phyloP scores from a whole-genome alignment of 495 filamentous ascomycete genomes.

The Penicillium roqueforti region DNA sequence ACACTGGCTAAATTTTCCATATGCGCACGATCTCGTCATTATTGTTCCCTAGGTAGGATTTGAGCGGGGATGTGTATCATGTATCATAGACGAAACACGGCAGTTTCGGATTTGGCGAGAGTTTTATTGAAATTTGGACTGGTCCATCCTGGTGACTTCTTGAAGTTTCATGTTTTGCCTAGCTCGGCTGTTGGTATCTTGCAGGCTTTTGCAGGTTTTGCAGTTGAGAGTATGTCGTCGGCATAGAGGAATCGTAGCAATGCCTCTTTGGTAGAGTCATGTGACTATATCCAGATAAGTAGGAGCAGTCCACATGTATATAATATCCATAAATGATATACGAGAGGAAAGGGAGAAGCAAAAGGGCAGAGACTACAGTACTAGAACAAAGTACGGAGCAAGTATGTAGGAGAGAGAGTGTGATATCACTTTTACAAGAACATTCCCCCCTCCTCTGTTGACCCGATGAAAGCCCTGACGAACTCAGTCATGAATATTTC shows the following conservation, averaged over 20 bases:
- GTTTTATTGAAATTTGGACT: constrained; percentile 1
- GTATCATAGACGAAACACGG: constrained; percentile 1
- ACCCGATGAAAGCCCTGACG: too few relatives aligned
- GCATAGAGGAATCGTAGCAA: neutral
- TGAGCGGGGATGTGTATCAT: neutral
- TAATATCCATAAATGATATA: neutral
- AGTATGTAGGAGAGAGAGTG: too few relatives aligned
- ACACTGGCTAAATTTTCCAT: neutral
- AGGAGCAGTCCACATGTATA: neutral
- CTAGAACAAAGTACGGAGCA: neutral
- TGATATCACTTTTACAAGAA: too few relatives aligned
- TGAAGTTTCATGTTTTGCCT: constrained; percentile 1
- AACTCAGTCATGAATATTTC: too few relatives aligned
- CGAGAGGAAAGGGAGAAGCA: neutral
- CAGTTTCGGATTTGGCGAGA: neutral
- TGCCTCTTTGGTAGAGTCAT: constrained; percentile 1
- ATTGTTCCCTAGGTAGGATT: neutral
- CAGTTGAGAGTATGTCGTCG: neutral
- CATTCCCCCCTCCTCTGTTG: too few relatives aligned
- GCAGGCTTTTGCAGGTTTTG: neutral
- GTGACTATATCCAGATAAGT: neutral
- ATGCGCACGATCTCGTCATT: neutral
- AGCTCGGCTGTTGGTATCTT: neutral
- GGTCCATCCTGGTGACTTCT: neutral
- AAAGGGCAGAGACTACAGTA: neutral